Percentiles rank a stretch among this genome's conserved stretches.
These are phyloP conservation scores for Elsinoe batatas DNA, from an alignment of 2,329 filamentous ascomycete genomes.

Conservation along the genomic window DNA sequence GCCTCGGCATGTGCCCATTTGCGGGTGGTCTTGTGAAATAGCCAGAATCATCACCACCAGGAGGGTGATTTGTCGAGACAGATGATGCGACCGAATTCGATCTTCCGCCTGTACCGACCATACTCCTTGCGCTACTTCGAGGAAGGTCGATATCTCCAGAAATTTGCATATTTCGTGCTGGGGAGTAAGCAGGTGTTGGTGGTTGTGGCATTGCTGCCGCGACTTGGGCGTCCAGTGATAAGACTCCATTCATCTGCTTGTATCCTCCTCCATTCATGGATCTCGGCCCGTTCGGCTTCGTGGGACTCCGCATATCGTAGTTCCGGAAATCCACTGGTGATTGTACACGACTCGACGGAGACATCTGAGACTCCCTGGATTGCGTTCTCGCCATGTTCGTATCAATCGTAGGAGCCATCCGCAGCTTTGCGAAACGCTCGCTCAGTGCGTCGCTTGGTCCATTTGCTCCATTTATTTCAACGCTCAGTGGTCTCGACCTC, in stretches of 20 bases:
- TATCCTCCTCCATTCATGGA: conserved; percentile 35
- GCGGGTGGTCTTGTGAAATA: conserved; percentile 32
- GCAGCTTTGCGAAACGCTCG: conserved; percentile 26
- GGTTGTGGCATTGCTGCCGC: conserved; percentile 55
- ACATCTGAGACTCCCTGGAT: conserved; percentile 22
- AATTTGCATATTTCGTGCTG: conserved; percentile 61
- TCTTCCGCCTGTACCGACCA: conserved; percentile 45
- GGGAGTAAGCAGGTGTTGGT: conserved; percentile 68
- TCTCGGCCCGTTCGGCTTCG: conserved; percentile 36
- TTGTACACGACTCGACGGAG: conserved; percentile 31
- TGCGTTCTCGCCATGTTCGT: conserved; percentile 19
- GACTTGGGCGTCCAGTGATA: conserved; percentile 43
- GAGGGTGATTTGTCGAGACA: conserved; percentile 31
- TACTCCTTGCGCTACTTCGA: conserved; percentile 53
- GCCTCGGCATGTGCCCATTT: conserved; percentile 23
- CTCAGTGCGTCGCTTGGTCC: conserved; percentile 35
- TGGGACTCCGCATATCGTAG: conserved; percentile 18
- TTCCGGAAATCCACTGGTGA: conserved; percentile 29
- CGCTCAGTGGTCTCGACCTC: conserved; percentile 4
- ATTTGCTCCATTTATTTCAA: background rate
- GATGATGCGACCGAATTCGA: conserved; percentile 41
- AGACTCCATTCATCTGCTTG: conserved; percentile 10
- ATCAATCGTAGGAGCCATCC: conserved; percentile 17
- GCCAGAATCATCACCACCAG: conserved; percentile 22
- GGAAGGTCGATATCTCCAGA: conserved; percentile 56